Evolutionary conservation across 2,329 filamentous ascomycete species (phyloP).

Genomic region (Fusarium albosuccineum): DNA sequence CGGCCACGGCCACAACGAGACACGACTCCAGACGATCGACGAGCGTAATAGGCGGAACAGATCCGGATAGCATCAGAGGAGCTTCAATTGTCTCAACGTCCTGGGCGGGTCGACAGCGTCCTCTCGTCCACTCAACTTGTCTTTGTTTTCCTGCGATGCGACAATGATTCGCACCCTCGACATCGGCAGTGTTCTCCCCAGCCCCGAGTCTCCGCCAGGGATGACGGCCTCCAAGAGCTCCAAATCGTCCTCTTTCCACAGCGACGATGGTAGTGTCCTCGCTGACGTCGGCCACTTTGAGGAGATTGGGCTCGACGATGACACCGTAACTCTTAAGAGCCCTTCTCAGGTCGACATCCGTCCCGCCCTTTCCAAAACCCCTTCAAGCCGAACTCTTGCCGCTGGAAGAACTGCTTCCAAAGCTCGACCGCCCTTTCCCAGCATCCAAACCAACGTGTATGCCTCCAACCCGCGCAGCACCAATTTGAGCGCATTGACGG

Average conservation of each 20-base stretch:
- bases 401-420: conserved; percentile 47
- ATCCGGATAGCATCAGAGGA: background rate
- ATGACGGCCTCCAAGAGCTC: conserved; percentile 88
- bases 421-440: conserved; percentile 60
- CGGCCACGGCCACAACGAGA: conserved; percentile 17
- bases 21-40: conserved; percentile 14
- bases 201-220: conserved; percentile 62
- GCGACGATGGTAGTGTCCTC: conserved; percentile 77
- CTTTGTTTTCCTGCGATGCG: conserved; percentile 46
- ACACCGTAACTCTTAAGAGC: conserved; percentile 62
- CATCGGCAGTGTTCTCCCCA: conserved; percentile 48
- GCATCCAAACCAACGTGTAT: conserved; percentile 61
- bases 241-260: conserved; percentile 88
- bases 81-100: conserved; percentile 7
- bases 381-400: conserved; percentile 48
- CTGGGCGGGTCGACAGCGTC: conserved; percentile 29
- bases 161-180: conserved; percentile 53
- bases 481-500: conserved; percentile 56
- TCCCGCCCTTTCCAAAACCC: conserved; percentile 47
- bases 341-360: conserved; percentile 59
- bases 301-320: conserved; percentile 88
- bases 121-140: conserved; percentile 26
- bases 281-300: conserved; percentile 88
- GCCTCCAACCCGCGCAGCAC: conserved; percentile 65
- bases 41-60: conserved; percentile 7